Conservation (phyloP, 345 rosid genomes). For the Turritis glabra region DNA sequence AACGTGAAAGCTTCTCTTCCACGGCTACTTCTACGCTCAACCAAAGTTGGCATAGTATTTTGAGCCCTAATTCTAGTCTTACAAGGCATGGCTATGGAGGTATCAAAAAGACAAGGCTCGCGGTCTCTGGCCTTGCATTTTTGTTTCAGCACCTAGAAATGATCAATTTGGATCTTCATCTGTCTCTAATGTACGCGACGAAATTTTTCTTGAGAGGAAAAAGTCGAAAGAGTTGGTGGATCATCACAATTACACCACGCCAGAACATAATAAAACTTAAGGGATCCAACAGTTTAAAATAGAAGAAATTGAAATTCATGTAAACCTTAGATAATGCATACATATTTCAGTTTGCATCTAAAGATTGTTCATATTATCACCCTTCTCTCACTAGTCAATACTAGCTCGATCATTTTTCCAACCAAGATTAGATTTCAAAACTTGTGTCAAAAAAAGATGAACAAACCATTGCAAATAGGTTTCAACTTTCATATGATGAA, state of each 20-base stretch:
- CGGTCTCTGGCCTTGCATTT: conserved; percentile 27
- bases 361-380: no score
- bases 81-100: conserved; percentile 36
- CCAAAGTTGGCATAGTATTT: conserved; percentile 21
- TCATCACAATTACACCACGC: conserved; percentile 1
- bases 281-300: no score
- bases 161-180: conserved; percentile 37
- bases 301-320: no score
- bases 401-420: no score
- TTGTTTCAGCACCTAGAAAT: conserved; percentile 16
- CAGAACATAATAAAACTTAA: conserved; percentile 15
- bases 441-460: no score
- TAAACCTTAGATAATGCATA: no score
- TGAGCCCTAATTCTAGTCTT: conserved; percentile 28
- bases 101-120: conserved; percentile 24
- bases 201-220: conserved; percentile 14
- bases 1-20: conserved; percentile 46
- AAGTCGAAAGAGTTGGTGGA: conserved; percentile 23
- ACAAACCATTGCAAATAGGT: no score
- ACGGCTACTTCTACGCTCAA: conserved; percentile 16
- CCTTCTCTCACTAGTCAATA: no score
- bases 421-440: no score
- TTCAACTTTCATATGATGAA: no score
- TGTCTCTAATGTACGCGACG: not conserved
- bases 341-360: no score